Percentiles rank a stretch among this genome's conserved stretches.
Conservation (phyloP, 306 rosid species). For the Astragalus glycyphyllos region DNA sequence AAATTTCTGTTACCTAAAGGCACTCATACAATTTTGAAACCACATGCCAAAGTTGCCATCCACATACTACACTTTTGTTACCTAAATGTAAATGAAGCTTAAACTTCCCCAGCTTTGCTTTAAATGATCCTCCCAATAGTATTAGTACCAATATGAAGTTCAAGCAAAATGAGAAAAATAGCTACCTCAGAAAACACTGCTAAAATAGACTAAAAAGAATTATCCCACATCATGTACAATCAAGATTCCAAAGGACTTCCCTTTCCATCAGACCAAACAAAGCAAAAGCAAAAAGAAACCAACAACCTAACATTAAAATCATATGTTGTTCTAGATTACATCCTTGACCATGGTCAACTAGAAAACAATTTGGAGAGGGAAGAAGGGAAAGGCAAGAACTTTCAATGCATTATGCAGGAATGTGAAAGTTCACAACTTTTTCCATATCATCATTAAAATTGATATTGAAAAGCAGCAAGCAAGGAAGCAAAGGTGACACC, state of each 20-base stretch:
- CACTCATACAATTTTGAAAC: slow-evolving; percentile 5
- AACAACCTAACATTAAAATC: slow-evolving; percentile 64
- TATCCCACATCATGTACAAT: slow-evolving; percentile 82
- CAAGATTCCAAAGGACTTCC: slow-evolving; percentile 53
- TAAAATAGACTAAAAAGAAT: slow-evolving; percentile 78
- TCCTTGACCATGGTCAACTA: slow-evolving; percentile 56
- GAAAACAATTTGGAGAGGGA: slow-evolving; percentile 54
- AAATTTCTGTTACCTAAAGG: slow-evolving; percentile 29
- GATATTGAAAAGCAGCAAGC: slow-evolving; percentile 47
- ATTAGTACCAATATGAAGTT: slow-evolving; percentile 4
- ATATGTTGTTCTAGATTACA: slow-evolving; percentile 65
- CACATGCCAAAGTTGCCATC: slow-evolving; percentile 14
- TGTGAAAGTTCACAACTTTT: slow-evolving; percentile 55
- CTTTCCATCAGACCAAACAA: slow-evolving; percentile 53
- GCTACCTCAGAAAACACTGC: slow-evolving; percentile 60
- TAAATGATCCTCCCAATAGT: slow-evolving; percentile 18
- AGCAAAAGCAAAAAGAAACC: slow-evolving; percentile 40
- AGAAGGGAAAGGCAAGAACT: slow-evolving; percentile 49
- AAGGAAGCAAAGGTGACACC: slow-evolving; percentile 42
- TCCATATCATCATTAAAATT: slow-evolving; percentile 53
- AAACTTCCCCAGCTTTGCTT: slow-evolving; percentile 34
- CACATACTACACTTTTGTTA: slow-evolving; percentile 10
- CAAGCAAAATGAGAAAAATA: slow-evolving; percentile 47
- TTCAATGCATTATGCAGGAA: slow-evolving; percentile 56
- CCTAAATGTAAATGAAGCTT: too few relatives aligned